Conservation (phyloP, 805 yeast genomes). For the Priceomyces castillae region DNA sequence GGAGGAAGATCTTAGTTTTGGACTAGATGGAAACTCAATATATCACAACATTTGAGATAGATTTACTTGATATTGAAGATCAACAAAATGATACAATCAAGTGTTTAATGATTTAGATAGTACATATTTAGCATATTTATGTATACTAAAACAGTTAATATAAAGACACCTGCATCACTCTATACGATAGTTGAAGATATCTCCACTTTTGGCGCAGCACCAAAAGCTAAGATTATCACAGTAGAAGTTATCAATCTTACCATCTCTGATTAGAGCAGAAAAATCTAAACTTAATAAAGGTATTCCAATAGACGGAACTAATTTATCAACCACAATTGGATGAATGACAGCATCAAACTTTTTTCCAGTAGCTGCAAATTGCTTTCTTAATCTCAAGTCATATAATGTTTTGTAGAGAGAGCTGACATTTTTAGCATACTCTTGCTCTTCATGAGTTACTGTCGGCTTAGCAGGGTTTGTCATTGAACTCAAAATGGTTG, state of each 20-base stretch:
- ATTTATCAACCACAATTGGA: constrained; percentile 35
- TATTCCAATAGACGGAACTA: constrained; percentile 38
- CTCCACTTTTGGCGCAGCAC: constrained; percentile 41
- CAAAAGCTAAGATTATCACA: constrained; percentile 29
- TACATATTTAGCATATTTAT: background rate
- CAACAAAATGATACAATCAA: background rate
- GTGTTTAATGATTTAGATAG: background rate
- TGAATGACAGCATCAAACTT: constrained; percentile 27
- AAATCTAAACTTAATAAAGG: constrained; percentile 35
- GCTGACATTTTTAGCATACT: constrained; percentile 26
- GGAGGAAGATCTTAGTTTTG: constrained; percentile 46
- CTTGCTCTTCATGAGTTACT: constrained; percentile 9
- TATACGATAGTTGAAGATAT: constrained; percentile 32
- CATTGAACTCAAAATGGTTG: constrained; percentile 15
- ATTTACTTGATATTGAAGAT: background rate
- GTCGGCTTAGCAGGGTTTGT: constrained; percentile 2
- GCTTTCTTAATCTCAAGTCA: constrained; percentile 34
- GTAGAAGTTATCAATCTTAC: constrained; percentile 34
- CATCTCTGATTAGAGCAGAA: constrained; percentile 30
- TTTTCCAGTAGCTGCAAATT: constrained; percentile 18
- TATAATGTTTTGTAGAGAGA: constrained; percentile 34
- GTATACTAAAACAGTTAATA: background rate
- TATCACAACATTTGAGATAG: constrained; percentile 12
- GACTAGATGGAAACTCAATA: constrained; percentile 38
- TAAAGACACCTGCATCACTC: background rate